A percentile compares a stretch with the other conserved stretches of the same genome.
These are phyloP conservation scores for Dactylellina drechsleri DNA, from an alignment of 2,329 filamentous ascomycete species.

Conservation along the genomic window DNA sequence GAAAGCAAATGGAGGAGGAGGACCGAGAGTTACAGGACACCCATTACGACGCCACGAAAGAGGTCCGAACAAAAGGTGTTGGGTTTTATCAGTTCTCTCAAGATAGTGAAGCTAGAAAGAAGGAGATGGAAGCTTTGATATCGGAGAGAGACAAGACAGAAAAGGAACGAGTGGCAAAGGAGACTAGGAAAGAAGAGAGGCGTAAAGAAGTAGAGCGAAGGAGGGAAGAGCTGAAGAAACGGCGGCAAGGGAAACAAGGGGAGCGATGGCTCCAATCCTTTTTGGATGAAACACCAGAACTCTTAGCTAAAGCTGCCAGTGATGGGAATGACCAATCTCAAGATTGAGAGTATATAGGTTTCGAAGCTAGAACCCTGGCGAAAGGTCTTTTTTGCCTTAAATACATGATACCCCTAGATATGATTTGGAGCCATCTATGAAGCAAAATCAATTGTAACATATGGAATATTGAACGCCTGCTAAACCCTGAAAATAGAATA, in stretches of 20 bases:
- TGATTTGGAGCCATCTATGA: background rate
- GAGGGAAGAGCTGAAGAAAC: constrained; percentile 62
- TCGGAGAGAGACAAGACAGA: constrained; percentile 76
- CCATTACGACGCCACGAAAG: constrained; percentile 86
- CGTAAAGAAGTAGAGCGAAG: constrained; percentile 64
- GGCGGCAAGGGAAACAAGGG: constrained; percentile 74
- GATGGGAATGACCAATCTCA: constrained; percentile 6
- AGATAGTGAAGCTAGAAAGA: constrained; percentile 73
- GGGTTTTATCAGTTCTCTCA: constrained; percentile 91
- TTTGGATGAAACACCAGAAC: constrained; percentile 59
- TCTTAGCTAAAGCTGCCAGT: constrained; percentile 17
- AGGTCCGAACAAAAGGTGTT: constrained; percentile 86
- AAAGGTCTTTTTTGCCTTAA: too few species aligned
- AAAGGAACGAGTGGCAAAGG: constrained; percentile 68
- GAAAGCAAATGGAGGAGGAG: constrained; percentile 78
- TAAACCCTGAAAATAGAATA: too few species aligned
- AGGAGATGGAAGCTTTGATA: constrained; percentile 80
- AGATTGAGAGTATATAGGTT: constrained; percentile 2
- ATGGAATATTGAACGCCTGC: too few species aligned
- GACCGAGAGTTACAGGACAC: constrained; percentile 80
- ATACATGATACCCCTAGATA: constrained; percentile 3
- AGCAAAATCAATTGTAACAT: too few species aligned
- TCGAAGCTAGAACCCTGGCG: too few species aligned
- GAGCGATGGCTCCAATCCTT: constrained; percentile 76
- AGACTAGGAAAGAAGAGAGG: constrained; percentile 68